Evolutionary conservation across 2,329 filamentous ascomycete genomes (phyloP).

Genomic region (Fusarium veterinarium): DNA sequence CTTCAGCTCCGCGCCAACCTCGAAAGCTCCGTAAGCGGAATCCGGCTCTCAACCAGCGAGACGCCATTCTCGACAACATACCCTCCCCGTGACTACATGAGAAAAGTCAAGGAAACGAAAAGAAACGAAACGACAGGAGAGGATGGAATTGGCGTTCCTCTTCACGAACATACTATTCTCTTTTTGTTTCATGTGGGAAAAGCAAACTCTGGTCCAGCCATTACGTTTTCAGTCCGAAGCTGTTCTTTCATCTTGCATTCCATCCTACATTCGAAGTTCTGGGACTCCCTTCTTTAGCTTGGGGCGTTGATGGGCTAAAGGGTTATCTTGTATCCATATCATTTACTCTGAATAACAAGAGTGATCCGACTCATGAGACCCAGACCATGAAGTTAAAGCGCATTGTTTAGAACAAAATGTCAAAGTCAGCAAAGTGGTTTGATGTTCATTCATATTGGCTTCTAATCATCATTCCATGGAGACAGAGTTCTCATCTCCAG

Average conservation of each 20-base stretch:
- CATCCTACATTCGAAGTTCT: background rate
- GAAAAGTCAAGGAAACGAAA: background rate
- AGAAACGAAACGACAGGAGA: background rate
- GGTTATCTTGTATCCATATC: slow-evolving; percentile 8
- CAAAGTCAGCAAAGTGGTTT: background rate
- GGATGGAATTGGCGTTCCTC: background rate
- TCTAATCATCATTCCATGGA: background rate
- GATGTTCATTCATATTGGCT: background rate
- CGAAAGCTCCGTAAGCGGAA: slow-evolving; percentile 46
- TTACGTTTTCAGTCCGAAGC: slow-evolving; percentile 3
- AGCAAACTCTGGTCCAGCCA: slow-evolving; percentile 18
- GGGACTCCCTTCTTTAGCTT: background rate
- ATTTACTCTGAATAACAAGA: slow-evolving; percentile 14
- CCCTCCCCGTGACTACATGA: slow-evolving; percentile 7
- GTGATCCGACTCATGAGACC: background rate
- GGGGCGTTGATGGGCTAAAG: slow-evolving; percentile 16
- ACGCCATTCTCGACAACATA: slow-evolving; percentile 35
- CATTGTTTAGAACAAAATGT: background rate
- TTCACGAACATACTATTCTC: slow-evolving; percentile 29
- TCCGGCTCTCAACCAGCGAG: slow-evolving; percentile 29
- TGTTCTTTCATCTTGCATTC: background rate
- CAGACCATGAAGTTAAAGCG: background rate
- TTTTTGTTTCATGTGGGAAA: slow-evolving; percentile 13
- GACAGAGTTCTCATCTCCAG: background rate
- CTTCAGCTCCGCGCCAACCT: slow-evolving; percentile 25